These are phyloP conservation scores for Rubroboletus pulcherrimus DNA, from an alignment of 768 basidiomycete genomes.

Conservation along the genomic window DNA sequence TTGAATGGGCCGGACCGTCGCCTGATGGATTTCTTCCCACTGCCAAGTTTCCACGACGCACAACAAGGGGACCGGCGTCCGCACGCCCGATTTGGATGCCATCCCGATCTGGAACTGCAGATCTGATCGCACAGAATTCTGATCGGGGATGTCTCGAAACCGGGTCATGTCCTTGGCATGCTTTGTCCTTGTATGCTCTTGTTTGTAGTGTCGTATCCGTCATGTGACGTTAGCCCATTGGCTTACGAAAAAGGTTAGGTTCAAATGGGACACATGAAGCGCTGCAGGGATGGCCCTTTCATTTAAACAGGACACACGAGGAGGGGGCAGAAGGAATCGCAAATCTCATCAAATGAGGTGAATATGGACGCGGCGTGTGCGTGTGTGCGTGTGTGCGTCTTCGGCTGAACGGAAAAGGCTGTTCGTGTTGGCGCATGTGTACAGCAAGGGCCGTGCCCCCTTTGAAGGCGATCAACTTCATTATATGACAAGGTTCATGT, in stretches of 20 bases:
- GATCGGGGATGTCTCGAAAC: constrained; percentile 28
- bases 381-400: too few relatives aligned
- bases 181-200: constrained; percentile 18
- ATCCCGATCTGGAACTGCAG: constrained; percentile 21
- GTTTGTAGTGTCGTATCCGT: constrained; percentile 12
- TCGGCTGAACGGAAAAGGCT: too few relatives aligned
- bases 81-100: constrained; percentile 12
- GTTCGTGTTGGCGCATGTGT: not conserved
- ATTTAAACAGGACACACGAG: constrained; percentile 5
- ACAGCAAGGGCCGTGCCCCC: constrained; percentile 12
- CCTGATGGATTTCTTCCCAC: constrained; percentile 12
- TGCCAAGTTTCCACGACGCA: constrained; percentile 8
- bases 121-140: constrained; percentile 35
- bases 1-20: constrained; percentile 7
- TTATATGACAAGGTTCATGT: constrained; percentile 27
- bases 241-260: constrained; percentile 24
- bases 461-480: constrained; percentile 15
- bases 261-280: constrained; percentile 3
- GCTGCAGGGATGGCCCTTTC: constrained; percentile 12
- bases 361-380: not conserved
- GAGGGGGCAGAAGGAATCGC: not conserved
- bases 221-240: constrained; percentile 25
- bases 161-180: constrained; percentile 11
- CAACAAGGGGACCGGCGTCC: constrained; percentile 15
- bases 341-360: constrained; percentile 3